These are phyloP conservation scores for Thuja plicata DNA, from an alignment of 83 land plant genomes.

Conservation along the genomic window DNA sequence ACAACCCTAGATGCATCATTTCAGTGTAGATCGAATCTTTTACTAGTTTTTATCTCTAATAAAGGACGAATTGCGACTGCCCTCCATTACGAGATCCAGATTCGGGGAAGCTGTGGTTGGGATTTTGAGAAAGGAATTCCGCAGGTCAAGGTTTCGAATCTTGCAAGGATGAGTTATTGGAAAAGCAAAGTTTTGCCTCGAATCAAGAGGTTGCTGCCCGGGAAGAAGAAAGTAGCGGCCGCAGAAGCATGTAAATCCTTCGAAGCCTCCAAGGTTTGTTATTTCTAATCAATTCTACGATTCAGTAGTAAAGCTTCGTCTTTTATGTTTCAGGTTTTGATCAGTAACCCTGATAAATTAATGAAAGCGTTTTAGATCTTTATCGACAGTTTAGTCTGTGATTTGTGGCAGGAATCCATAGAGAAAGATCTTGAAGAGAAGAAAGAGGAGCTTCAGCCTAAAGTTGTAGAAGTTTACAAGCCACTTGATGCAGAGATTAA, in stretches of 20 bases:
- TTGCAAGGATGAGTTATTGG: conserved; percentile 47
- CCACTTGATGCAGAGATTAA: conserved; percentile 10
- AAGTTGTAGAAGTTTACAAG: conserved; percentile 5
- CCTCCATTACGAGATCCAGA: neutral
- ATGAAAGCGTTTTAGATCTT: too few species aligned
- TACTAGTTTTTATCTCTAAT: neutral
- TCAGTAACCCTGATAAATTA: neutral
- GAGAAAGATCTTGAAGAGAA: conserved; percentile 16
- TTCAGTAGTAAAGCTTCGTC: neutral
- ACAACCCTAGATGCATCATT: neutral
- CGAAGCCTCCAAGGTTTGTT: conserved; percentile 40
- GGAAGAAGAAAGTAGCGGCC: conserved; percentile 43
- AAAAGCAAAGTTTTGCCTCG: conserved; percentile 56
- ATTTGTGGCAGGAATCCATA: conserved; percentile 8
- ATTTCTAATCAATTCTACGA: neutral
- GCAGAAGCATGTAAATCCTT: conserved; percentile 49
- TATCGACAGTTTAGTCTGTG: neutral
- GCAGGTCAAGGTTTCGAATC: neutral
- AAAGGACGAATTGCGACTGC: neutral
- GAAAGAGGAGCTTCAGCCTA: conserved; percentile 14
- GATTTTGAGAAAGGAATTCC: neutral
- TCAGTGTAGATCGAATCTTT: neutral
- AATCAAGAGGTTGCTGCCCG: conserved; percentile 44
- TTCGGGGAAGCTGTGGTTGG: neutral
- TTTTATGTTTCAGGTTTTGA: neutral